phyloP scores from a whole-genome alignment of 257 asterid genomes.

The Jasminum sambac region DNA sequence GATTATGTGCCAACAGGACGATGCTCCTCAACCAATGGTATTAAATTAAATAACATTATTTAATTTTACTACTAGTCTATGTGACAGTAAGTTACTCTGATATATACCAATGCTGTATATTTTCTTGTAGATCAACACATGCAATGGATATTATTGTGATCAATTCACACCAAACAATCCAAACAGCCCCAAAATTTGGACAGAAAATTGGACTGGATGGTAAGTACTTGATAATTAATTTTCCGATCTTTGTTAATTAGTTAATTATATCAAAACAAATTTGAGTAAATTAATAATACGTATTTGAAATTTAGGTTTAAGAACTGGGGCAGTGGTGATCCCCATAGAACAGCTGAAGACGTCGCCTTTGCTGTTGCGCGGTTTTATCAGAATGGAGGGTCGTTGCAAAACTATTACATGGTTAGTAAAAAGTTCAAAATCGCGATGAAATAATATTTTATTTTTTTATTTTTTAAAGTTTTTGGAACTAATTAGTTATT shows the following conservation, averaged over 20 bases:
- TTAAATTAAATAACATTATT: no score
- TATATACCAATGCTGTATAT: not conserved
- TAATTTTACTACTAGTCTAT: no score
- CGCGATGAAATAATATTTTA: not conserved
- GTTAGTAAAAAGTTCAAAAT: conserved; percentile 25
- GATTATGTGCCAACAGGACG: conserved; percentile 78
- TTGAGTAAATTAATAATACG: not conserved
- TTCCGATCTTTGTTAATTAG: not conserved
- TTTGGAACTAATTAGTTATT: not conserved
- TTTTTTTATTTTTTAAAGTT: not conserved
- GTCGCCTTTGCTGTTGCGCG: conserved; percentile 72
- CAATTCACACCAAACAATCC: conserved; percentile 55
- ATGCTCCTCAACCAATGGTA: conserved; percentile 75
- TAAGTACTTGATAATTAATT: no score
- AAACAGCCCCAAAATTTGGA: conserved; percentile 81
- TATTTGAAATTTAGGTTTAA: conserved; percentile 51
- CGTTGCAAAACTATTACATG: conserved; percentile 80
- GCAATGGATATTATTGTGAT: conserved; percentile 83
- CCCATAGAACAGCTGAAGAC: conserved; percentile 69
- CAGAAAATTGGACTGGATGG: conserved; percentile 96
- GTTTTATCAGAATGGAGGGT: conserved; percentile 71
- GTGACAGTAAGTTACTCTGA: no score
- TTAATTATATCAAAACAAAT: not conserved
- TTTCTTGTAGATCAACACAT: conserved; percentile 53
- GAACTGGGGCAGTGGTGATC: conserved; percentile 67